phyloP scores from a whole-genome alignment of 2,329 filamentous ascomycete species.

The Talaromyces amestolkiae region DNA sequence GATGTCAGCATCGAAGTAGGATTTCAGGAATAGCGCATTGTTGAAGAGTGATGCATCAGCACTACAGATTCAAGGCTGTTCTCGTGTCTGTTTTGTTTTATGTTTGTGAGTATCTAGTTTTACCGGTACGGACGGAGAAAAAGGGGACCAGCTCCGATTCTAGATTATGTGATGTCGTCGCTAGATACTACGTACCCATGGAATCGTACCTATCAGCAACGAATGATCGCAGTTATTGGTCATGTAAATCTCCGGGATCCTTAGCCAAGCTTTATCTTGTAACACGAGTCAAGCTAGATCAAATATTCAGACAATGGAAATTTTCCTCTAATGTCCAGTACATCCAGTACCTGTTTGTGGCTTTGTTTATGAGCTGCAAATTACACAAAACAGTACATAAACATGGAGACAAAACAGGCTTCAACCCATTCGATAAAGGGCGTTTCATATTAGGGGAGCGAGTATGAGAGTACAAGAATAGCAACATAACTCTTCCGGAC shows the following conservation, averaged over 20 bases:
- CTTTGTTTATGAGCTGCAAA: background rate
- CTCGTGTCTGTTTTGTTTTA: background rate
- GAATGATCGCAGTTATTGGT: background rate
- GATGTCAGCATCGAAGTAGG: slow-evolving; percentile 5
- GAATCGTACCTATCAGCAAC: background rate
- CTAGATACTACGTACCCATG: background rate
- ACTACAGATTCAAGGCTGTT: too few species aligned
- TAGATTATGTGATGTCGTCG: background rate
- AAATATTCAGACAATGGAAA: background rate
- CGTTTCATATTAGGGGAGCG: background rate
- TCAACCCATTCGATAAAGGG: background rate
- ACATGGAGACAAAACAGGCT: background rate
- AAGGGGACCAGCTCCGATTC: background rate
- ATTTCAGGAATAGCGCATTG: background rate
- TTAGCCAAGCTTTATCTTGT: background rate
- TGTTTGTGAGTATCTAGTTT: background rate
- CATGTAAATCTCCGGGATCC: background rate
- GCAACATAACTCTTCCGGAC: background rate
- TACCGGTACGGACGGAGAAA: too few species aligned
- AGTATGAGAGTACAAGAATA: background rate
- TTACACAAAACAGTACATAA: background rate
- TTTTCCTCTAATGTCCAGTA: background rate
- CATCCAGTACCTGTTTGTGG: background rate
- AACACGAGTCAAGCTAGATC: background rate
- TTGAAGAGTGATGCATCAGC: too few species aligned